Evolutionary conservation across 192 early-diverging fungal genomes (phyloP), one percentile per base, ranked within the genome.

Genomic region (Entomortierella chlamydospora): DNA sequence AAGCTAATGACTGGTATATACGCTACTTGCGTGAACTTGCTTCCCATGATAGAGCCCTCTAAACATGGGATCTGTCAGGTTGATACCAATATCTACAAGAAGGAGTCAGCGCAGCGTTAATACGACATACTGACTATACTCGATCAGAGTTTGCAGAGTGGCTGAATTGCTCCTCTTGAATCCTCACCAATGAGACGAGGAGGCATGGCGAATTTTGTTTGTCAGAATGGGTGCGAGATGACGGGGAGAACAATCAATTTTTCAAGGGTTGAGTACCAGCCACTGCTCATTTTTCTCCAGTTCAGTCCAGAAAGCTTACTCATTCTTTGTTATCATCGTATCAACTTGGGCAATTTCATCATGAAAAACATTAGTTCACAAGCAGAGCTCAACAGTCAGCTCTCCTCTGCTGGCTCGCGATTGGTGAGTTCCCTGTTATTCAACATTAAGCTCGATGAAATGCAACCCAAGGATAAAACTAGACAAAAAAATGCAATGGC

Each of bases 31-130:
- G 65, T 97, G 95, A 22, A 72, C 87, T 70, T 84, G 88, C 59
- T 94, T 95, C 23, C 89, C 94, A 61, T 93, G 88, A 83, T 97
- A 97, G 41, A 83, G 45, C 18, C 94, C 95, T 37, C 86, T 86
- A 77, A 95, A 97, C 86, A 96, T 90, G 22, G 91, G 87, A 77
- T 97, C 95, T 0, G 95, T 94, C 57, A 97, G 87, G 73, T 97
- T 97, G 41, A 91, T 90, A 26, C 93, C 95, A 82, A 97, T 96
- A 61, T 97, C 95, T 86, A 87, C 23, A 15, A 18, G 50, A 26
- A n/a, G n/a, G n/a, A n/a, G n/a, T n/a, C n/a, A n/a, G n/a, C n/a
- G n/a, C n/a, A n/a, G n/a, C n/a, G n/a, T n/a, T n/a, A n/a, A n/a
- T n/a, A n/a, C n/a, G n/a, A n/a, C n/a, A n/a, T n/a, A n/a, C n/a